A percentile compares a stretch with the other conserved stretches of the same genome.
Conservation (phyloP, 805 yeast species). For the Lachancea kluyveri region DNA sequence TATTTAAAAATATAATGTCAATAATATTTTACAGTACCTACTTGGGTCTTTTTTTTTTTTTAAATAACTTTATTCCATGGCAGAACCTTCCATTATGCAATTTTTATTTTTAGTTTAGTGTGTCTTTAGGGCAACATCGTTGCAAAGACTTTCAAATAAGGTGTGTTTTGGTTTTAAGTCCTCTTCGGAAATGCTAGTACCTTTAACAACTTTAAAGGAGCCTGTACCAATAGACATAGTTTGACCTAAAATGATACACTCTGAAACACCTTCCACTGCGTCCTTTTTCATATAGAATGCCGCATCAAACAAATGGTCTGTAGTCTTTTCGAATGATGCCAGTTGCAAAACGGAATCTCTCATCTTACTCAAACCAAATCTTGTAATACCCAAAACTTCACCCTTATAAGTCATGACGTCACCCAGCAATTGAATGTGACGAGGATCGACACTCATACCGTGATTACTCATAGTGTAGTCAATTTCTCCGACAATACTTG, state of each 20-base stretch:
- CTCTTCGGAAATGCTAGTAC: conserved; percentile 39
- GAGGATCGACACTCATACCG: conserved; percentile 99
- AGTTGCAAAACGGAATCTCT: conserved; percentile 94
- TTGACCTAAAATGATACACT: conserved; percentile 95
- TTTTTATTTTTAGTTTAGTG: conserved; percentile 3
- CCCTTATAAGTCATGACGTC: conserved; percentile 99
- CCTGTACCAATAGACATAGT: conserved; percentile 98
- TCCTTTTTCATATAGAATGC: conserved; percentile 97
- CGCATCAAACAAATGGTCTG: conserved; percentile 97
- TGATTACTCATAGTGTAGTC: conserved; percentile 98
- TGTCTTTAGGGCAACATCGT: conserved; percentile 8
- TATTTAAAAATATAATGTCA: too few relatives aligned
- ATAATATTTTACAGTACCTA: too few relatives aligned
- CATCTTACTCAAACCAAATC: conserved; percentile 98
- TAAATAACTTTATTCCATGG: too few relatives aligned
- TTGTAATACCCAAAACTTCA: conserved; percentile 94
- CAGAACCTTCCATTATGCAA: neutral
- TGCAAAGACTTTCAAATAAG: conserved; percentile 39
- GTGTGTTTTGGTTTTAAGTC: conserved; percentile 41
- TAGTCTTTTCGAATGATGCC: conserved; percentile 96
- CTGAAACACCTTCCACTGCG: conserved; percentile 94
- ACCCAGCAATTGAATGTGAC: conserved; percentile 94
- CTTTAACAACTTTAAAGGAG: conserved; percentile 77
- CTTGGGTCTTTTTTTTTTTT: neutral
- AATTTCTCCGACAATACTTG: conserved; percentile 88